Evolutionary conservation across 495 filamentous ascomycete species (phyloP).

Genomic region (Daldinia grandis): DNA sequence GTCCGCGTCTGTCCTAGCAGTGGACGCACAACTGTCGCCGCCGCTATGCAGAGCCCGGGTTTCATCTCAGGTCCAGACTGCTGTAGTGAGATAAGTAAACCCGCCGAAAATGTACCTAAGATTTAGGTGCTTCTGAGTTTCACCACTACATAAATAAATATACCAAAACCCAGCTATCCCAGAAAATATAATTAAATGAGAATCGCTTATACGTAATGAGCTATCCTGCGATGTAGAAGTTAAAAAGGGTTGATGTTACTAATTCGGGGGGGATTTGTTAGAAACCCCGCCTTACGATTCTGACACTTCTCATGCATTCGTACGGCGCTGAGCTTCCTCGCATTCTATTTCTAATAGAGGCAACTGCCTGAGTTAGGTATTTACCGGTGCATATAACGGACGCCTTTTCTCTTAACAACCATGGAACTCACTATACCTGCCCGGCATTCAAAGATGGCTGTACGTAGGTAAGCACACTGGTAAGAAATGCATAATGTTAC

Average conservation of each 20-base stretch:
- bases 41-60: neutral
- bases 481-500: neutral
- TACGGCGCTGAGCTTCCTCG: neutral
- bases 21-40: neutral
- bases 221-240: neutral
- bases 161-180: neutral
- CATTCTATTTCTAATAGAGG: neutral
- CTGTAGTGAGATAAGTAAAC: neutral
- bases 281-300: neutral
- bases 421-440: no score
- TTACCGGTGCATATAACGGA: no score
- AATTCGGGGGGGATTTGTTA: neutral
- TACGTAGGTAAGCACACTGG: no score
- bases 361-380: no score
- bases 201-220: neutral
- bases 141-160: neutral
- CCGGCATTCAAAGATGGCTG: no score
- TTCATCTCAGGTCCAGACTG: neutral
- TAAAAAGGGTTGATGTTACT: neutral
- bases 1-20: constrained; percentile 23
- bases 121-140: neutral
- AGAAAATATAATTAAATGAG: neutral
- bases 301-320: neutral
- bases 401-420: no score
- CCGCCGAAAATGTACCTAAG: no score